A percentile compares a stretch with the other conserved stretches of the same genome.
phyloP scores from a whole-genome alignment of 192 early-diverging fungal species.

The Coemansia sp. region DNA sequence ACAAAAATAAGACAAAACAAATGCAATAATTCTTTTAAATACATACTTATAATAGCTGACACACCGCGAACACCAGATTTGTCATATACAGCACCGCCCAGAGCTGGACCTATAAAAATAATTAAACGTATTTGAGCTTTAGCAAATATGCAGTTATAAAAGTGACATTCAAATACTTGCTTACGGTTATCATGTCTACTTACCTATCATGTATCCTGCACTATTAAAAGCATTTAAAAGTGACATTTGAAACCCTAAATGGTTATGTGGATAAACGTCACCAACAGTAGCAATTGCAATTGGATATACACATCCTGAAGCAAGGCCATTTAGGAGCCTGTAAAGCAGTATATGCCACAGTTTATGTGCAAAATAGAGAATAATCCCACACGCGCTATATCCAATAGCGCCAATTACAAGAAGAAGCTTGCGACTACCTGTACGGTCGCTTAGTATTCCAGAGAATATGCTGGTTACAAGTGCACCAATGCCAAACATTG shows the following conservation, averaged over 20 bases:
- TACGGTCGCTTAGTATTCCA: conserved; percentile 35
- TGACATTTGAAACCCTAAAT: conserved; percentile 42
- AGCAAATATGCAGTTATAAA: too few species aligned
- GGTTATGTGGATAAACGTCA: conserved; percentile 41
- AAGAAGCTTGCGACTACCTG: conserved; percentile 33
- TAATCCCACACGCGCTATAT: conserved; percentile 19
- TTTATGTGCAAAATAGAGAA: conserved; percentile 32
- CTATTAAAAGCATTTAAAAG: conserved; percentile 28
- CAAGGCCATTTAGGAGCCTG: conserved; percentile 41
- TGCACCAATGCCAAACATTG: conserved; percentile 41
- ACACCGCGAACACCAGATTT: conserved; percentile 30
- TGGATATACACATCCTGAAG: conserved; percentile 37
- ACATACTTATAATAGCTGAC: conserved; percentile 38
- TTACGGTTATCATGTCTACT: not conserved
- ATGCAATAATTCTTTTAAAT: not conserved
- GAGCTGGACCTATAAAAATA: conserved; percentile 21
- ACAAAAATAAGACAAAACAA: not conserved
- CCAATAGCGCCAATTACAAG: conserved; percentile 31
- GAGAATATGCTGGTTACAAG: conserved; percentile 36
- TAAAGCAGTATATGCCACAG: conserved; percentile 43
- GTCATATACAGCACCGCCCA: conserved; percentile 40
- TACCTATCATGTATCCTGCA: conserved; percentile 34
- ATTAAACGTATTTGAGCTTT: not conserved
- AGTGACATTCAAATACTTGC: too few species aligned
- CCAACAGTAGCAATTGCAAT: conserved; percentile 28